A percentile compares a stretch with the other conserved stretches of the same genome.
Evolutionary conservation across 371 early-diverging fungal species (phyloP).

Genomic region (Synchytrium microbalum): DNA sequence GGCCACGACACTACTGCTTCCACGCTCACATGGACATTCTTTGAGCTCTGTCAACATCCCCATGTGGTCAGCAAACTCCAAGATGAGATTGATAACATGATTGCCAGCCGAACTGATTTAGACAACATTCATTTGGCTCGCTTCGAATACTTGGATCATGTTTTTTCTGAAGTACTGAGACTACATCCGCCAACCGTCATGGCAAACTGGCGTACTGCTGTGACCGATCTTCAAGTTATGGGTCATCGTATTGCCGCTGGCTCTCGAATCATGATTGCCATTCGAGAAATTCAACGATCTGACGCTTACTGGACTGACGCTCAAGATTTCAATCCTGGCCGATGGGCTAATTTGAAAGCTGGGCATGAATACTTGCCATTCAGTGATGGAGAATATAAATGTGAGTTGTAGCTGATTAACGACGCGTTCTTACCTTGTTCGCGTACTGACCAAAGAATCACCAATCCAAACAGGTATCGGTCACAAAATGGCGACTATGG

Average conservation of each 20-base stretch:
- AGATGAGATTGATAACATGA: constrained; percentile 13
- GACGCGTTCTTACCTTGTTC: no score
- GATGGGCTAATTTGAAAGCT: background rate
- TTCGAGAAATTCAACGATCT: constrained; percentile 6
- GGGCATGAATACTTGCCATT: background rate
- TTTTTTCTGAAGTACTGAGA: background rate
- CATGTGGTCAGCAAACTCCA: constrained; percentile 10
- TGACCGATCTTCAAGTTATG: background rate
- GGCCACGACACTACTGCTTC: constrained; percentile 29
- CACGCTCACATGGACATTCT: constrained; percentile 14
- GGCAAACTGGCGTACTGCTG: background rate
- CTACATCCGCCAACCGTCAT: constrained; percentile 1
- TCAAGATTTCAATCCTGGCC: constrained; percentile 1
- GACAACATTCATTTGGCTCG: background rate
- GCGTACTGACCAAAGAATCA: background rate
- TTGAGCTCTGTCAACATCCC: constrained; percentile 12
- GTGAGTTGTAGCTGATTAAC: background rate
- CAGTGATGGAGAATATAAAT: background rate
- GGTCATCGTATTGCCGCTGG: background rate
- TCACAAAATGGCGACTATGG: constrained; percentile 7
- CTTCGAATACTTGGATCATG: background rate
- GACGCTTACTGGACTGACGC: background rate
- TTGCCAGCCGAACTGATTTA: background rate
- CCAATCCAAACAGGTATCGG: constrained; percentile 1
- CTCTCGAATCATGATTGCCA: background rate